Evolutionary conservation across 2,329 filamentous ascomycete species (phyloP).

Genomic region (Fusarium sp.): DNA sequence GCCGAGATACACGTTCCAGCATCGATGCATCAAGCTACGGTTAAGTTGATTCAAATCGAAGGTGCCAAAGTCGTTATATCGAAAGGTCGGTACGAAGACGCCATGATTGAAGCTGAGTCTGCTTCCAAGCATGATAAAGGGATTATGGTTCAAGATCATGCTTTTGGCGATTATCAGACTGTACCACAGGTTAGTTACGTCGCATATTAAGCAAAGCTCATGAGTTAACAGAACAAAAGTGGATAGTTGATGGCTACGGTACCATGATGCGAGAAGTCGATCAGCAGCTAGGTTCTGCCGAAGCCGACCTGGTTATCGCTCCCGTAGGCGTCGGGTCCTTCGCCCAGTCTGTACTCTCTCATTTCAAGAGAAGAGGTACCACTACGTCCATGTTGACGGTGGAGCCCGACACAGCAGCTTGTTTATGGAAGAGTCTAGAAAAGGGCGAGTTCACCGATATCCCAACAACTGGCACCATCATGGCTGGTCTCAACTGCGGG

Average conservation of each 20-base stretch:
- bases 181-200: constrained; percentile 66
- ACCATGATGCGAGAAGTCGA: constrained; percentile 80
- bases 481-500: constrained; percentile 81
- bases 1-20: constrained; percentile 73
- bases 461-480: constrained; percentile 73
- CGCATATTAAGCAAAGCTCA: rapidly evolving
- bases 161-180: constrained; percentile 74
- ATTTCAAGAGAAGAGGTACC: constrained; percentile 67
- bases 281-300: constrained; percentile 62
- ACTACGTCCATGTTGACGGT: constrained; percentile 69
- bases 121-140: constrained; percentile 58
- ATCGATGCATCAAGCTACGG: constrained; percentile 67
- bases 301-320: constrained; percentile 65
- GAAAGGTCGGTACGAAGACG: constrained; percentile 73
- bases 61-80: constrained; percentile 70
- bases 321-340: constrained; percentile 81
- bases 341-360: constrained; percentile 75
- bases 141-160: constrained; percentile 76
- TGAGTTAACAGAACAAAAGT: constrained; percentile 54
- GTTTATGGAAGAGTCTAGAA: constrained; percentile 66
- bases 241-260: constrained; percentile 82
- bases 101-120: constrained; percentile 64
- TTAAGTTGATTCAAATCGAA: constrained; percentile 69
- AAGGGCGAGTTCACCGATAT: constrained; percentile 63
- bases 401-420: constrained; percentile 76